Percentiles rank a stretch among this genome's conserved stretches.
Evolutionary conservation across 129 eudicot species (phyloP).

Genomic region (Gnaphalium uliginosum): DNA sequence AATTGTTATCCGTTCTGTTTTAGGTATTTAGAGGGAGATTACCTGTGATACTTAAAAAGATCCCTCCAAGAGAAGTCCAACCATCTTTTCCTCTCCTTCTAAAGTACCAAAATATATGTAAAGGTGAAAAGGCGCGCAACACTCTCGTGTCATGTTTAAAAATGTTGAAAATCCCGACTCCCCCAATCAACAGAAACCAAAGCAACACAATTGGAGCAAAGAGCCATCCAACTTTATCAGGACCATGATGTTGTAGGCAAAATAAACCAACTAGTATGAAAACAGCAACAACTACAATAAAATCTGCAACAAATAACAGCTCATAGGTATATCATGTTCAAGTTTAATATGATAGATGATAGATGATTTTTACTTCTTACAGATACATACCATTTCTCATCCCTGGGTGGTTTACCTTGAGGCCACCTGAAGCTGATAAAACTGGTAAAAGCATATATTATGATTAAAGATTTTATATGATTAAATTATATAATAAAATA

Average conservation of each 20-base stretch:
- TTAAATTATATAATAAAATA: neutral
- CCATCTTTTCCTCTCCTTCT: conserved; percentile 54
- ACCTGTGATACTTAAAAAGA: conserved; percentile 86
- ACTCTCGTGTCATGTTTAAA: conserved; percentile 51
- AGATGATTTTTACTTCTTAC: conserved; percentile 37
- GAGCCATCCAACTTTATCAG: conserved; percentile 84
- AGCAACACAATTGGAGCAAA: conserved; percentile 75
- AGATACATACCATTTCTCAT: conserved; percentile 9
- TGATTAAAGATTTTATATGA: neutral
- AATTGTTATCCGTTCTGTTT: no score
- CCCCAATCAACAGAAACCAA: conserved; percentile 79
- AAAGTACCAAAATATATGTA: conserved; percentile 58
- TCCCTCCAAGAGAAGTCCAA: conserved; percentile 83
- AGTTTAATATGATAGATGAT: neutral
- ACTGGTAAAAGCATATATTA: neutral
- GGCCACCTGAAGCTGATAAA: conserved; percentile 20
- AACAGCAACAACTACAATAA: conserved; percentile 73
- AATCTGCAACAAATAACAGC: conserved; percentile 47
- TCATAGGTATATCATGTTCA: conserved; percentile 13
- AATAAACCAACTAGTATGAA: conserved; percentile 63
- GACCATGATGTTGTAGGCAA: conserved; percentile 75
- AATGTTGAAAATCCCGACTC: conserved; percentile 69
- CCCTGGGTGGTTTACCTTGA: conserved; percentile 11
- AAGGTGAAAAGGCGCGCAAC: conserved; percentile 68
- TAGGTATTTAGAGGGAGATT: neutral